Base-by-base conservation (phyloP, 257 asterid species). In the Nyctanthes arbortristis region DNA sequence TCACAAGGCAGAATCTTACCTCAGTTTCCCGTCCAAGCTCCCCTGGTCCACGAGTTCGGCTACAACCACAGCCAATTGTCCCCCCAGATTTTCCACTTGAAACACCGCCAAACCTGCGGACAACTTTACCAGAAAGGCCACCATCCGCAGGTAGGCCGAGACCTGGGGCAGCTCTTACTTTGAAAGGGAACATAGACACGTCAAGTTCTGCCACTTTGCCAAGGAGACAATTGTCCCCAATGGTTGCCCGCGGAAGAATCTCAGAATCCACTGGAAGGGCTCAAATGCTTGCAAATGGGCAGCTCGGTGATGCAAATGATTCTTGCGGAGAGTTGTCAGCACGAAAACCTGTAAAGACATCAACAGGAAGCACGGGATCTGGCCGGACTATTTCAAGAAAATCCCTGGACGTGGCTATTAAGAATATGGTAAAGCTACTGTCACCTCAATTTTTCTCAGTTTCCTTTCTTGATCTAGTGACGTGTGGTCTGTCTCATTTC, bases 141-240 rank as follows among this genome's bases (percentile, higher is more conserved):
- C 76, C 84, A 61, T 94, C 99, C 69, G 97, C 95, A 63, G 97
- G 97, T 45, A 91, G 97, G 89, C 89, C 97, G 69, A 80, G 97
- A 62, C 97, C 97, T 55, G 91, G 88, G 59, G 78, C 58, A 34
- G 80, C 89, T 71, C 76, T 72, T 72, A 74, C 85, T 67, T 56
- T 68, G 59, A 94, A 79, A 82, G 88, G 89, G 72, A 84, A 80
- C 68, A 73, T 33, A 4, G 97, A 94, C 36, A 76, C 77, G 39
- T 61, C 72, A 28, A 81, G 76, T 75, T 73, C 73, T 63, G 71
- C 82, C 31, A 69, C 70, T 78, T 76, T 59, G 52, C 77, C 83
- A 24, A 79, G 94, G 78, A 81, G 97, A 68, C 96, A 85, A 69
- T 69, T 95, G 36, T 94, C 99, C 28, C 99, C 99, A 24, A 74